Evolutionary conservation across 192 early-diverging fungal species (phyloP).

Genomic region (Jimgerdemannia flammicorona): DNA sequence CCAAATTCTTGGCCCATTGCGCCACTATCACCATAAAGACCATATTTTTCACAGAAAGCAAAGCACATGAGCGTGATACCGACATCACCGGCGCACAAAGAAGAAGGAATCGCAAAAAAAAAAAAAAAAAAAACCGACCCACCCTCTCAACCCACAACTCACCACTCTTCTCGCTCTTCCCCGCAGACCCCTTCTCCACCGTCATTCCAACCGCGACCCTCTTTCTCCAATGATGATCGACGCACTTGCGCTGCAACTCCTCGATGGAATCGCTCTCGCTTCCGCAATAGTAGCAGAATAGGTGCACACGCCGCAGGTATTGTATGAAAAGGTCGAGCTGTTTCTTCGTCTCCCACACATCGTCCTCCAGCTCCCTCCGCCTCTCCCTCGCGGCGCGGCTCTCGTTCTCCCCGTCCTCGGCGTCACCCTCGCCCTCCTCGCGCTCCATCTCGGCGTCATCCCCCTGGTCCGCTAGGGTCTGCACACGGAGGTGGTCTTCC

Average conservation of each 20-base stretch:
- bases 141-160: slow-evolving; percentile 1
- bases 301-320: slow-evolving; percentile 87
- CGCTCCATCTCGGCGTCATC: slow-evolving; percentile 9
- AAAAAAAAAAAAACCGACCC: neutral
- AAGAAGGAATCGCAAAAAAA: neutral
- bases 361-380: neutral
- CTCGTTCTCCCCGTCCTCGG: slow-evolving; percentile 12
- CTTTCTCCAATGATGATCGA: too few species aligned
- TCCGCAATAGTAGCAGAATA: slow-evolving; percentile 96
- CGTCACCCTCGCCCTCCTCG: slow-evolving; percentile 3
- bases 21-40: slow-evolving; percentile 23
- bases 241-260: slow-evolving; percentile 80
- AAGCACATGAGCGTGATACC: neutral
- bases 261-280: slow-evolving; percentile 77
- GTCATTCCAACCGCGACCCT: slow-evolving; percentile 3
- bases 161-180: slow-evolving; percentile 10
- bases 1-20: slow-evolving; percentile 52
- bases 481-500: too few species aligned
- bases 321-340: slow-evolving; percentile 77
- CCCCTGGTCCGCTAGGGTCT: neutral
- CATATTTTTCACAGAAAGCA: neutral
- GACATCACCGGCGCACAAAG: neutral
- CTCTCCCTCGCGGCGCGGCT: slow-evolving; percentile 20
- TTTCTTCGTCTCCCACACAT: slow-evolving; percentile 20
- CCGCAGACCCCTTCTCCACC: slow-evolving; percentile 3